A percentile compares a stretch with the other conserved stretches of the same genome.
These are phyloP conservation scores for Coprinellus micaceus DNA, from an alignment of 768 basidiomycete genomes.

Conservation along the genomic window DNA sequence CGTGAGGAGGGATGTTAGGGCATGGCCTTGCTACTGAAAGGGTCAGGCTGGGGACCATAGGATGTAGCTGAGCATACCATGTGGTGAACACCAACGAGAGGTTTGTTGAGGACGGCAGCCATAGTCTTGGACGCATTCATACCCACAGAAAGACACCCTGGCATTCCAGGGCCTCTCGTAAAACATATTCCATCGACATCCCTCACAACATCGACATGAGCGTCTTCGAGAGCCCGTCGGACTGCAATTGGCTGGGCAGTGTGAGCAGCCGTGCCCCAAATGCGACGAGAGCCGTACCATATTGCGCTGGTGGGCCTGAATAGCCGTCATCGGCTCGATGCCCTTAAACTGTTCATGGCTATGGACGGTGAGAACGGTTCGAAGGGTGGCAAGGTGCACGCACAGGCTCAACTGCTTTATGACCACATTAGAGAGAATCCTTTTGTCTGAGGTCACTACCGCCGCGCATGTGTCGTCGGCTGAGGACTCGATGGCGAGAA, in stretches of 20 bases:
- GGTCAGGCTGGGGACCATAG: slow-evolving; percentile 1
- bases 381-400: slow-evolving; percentile 15
- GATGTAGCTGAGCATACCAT: slow-evolving; percentile 57
- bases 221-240: slow-evolving; percentile 59
- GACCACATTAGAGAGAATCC: slow-evolving; percentile 82
- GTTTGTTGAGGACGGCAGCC: slow-evolving; percentile 73
- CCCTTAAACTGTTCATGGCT: slow-evolving; percentile 65
- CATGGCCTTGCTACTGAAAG: slow-evolving; percentile 79
- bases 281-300: slow-evolving; percentile 39
- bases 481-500: slow-evolving; percentile 79
- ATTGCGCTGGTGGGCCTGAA: slow-evolving; percentile 73
- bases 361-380: not conserved
- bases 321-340: slow-evolving; percentile 76
- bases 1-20: slow-evolving; percentile 76
- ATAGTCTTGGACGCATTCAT: slow-evolving; percentile 83
- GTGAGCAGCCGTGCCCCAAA: not conserved
- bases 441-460: slow-evolving; percentile 66
- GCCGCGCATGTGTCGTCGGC: slow-evolving; percentile 95
- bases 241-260: slow-evolving; percentile 69
- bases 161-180: slow-evolving; percentile 88
- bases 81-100: slow-evolving; percentile 88
- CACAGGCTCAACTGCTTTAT: slow-evolving; percentile 73
- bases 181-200: slow-evolving; percentile 88
- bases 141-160: slow-evolving; percentile 75
- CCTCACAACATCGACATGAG: slow-evolving; percentile 46